These are phyloP conservation scores for Botrytis deweyae DNA, from an alignment of 2,329 filamentous ascomycete species.

Conservation along the genomic window DNA sequence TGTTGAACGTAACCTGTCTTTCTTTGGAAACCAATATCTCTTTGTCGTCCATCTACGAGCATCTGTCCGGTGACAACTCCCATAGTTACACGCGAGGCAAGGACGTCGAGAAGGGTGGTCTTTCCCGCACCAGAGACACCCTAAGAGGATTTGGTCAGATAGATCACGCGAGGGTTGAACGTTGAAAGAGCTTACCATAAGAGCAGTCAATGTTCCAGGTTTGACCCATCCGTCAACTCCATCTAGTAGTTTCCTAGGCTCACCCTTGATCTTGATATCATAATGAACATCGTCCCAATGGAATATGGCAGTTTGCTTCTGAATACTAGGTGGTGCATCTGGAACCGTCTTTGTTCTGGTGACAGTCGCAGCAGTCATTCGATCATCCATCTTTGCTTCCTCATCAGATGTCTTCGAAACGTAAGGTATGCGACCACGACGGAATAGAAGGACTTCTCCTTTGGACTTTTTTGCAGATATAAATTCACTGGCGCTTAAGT, in stretches of 20 bases:
- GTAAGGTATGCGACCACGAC: constrained; percentile 56
- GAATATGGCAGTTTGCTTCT: constrained; percentile 53
- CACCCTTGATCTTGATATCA: constrained; percentile 72
- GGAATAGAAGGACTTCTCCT: constrained; percentile 75
- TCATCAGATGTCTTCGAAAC: constrained; percentile 27
- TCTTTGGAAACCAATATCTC: constrained; percentile 82
- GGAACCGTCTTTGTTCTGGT: constrained; percentile 54
- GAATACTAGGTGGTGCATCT: constrained; percentile 34
- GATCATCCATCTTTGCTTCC: constrained; percentile 28
- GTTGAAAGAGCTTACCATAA: constrained; percentile 56
- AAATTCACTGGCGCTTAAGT: constrained; percentile 66
- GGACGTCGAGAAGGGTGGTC: constrained; percentile 82
- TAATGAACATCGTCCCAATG: constrained; percentile 51
- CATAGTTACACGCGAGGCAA: constrained; percentile 84
- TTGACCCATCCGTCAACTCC: constrained; percentile 92
- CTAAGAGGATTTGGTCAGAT: constrained; percentile 18
- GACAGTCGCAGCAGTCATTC: constrained; percentile 43
- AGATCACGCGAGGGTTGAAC: background rate
- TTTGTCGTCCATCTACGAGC: constrained; percentile 62
- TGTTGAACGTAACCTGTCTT: constrained; percentile 74
- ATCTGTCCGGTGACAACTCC: constrained; percentile 86
- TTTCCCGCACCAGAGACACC: constrained; percentile 76
- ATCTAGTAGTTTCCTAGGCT: constrained; percentile 74
- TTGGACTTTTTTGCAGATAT: constrained; percentile 68
- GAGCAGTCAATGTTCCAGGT: constrained; percentile 81